These are phyloP conservation scores for Nyctanthes arbortristis DNA, from an alignment of 257 asterid genomes.

Conservation along the genomic window DNA sequence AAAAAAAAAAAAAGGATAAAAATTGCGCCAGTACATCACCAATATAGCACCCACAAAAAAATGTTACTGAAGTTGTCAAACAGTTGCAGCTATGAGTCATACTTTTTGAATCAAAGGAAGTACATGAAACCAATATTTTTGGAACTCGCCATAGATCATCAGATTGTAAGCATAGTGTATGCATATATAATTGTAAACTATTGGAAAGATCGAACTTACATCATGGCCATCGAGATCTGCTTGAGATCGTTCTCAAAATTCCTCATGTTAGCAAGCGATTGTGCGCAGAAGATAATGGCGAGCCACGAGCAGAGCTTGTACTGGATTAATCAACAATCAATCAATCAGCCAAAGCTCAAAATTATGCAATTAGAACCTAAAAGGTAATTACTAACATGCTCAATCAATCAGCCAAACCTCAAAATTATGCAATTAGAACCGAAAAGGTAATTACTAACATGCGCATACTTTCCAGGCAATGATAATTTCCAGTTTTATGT, in stretches of 20 bases:
- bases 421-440: not conserved
- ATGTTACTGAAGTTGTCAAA: not conserved
- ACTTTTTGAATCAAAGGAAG: not conserved
- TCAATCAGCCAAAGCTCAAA: not conserved
- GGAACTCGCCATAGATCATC: not conserved
- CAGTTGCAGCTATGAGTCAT: constrained; percentile 1
- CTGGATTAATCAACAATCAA: constrained; percentile 38
- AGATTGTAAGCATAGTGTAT: not conserved
- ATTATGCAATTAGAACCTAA: not conserved
- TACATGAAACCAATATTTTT: not conserved
- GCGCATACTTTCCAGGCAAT: not conserved
- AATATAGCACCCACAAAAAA: not conserved
- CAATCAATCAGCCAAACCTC: not conserved
- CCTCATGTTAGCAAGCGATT: constrained; percentile 90
- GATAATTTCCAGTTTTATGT: not conserved
- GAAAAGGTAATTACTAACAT: not conserved
- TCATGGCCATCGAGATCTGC: constrained; percentile 99
- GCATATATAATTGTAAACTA: not conserved
- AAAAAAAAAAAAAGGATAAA: not conserved
- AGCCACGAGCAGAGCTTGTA: constrained; percentile 93
- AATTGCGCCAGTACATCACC: not conserved
- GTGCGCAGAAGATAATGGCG: constrained; percentile 85
- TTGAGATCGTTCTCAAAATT: constrained; percentile 89
- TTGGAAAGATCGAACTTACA: constrained; percentile 51
- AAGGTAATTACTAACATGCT: not conserved